Percentiles rank a stretch among this genome's conserved stretches.
Conservation (phyloP, 345 rosid genomes). For the Iberis pinnata region DNA sequence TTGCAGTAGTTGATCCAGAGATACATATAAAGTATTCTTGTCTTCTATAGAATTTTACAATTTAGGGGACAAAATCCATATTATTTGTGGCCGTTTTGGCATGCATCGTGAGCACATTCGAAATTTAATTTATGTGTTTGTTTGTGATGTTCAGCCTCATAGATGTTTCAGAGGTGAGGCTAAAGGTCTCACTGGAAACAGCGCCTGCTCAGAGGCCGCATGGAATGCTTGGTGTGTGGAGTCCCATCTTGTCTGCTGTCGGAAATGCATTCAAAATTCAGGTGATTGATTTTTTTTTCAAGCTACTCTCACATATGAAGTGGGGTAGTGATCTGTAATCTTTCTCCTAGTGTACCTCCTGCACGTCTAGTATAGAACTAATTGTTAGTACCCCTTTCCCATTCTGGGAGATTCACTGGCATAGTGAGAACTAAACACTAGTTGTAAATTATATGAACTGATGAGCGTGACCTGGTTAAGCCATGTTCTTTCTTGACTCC, state of each 20-base stretch:
- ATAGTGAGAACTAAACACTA: constrained; percentile 3
- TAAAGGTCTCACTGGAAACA: constrained; percentile 83
- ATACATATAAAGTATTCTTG: constrained; percentile 68
- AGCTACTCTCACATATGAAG: neutral
- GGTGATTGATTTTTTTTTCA: constrained; percentile 39
- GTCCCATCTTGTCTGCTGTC: constrained; percentile 87
- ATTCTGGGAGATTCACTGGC: constrained; percentile 14
- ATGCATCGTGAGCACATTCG: constrained; percentile 9
- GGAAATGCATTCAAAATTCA: constrained; percentile 97
- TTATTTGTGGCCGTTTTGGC: constrained; percentile 12
- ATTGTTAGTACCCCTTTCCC: constrained; percentile 7
- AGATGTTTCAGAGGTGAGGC: constrained; percentile 90
- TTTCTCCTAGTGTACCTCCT: constrained; percentile 10
- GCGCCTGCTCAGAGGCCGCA: constrained; percentile 90
- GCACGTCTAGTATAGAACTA: neutral
- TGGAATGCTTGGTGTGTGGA: constrained; percentile 92
- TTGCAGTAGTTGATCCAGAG: constrained; percentile 90
- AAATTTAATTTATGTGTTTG: constrained; percentile 13
- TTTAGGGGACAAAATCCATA: neutral
- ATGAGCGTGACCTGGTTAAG: constrained; percentile 9
- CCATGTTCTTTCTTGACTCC: constrained; percentile 16
- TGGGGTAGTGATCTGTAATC: too few species aligned
- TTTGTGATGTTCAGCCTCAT: constrained; percentile 55
- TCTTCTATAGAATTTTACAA: constrained; percentile 4
- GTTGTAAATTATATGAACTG: constrained; percentile 9